phyloP scores from a whole-genome alignment of 2,329 filamentous ascomycete genomes.

The Trichoderma citrinoviride region DNA sequence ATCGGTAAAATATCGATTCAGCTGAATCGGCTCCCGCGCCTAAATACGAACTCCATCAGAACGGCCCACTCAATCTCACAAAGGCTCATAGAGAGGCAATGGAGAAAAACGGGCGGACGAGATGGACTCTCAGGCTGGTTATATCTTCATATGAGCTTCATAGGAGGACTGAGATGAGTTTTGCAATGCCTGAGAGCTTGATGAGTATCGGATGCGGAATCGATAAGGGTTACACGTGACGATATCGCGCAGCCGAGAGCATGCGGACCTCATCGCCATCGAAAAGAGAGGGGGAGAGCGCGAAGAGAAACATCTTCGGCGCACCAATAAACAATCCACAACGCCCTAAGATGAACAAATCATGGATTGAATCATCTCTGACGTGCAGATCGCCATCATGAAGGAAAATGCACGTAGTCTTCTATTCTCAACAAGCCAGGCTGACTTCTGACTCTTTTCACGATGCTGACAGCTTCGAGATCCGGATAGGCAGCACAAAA shows the following conservation, averaged over 20 bases:
- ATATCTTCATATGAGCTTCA: background rate
- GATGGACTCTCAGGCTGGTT: background rate
- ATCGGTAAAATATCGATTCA: conserved; percentile 3
- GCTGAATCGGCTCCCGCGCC: background rate
- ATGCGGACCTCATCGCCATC: background rate
- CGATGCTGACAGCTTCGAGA: background rate
- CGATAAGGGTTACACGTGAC: background rate
- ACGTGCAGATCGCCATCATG: background rate
- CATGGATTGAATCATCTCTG: background rate
- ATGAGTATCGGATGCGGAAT: background rate
- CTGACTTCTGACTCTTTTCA: background rate
- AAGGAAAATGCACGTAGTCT: background rate
- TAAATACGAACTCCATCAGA: background rate
- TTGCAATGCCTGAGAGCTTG: background rate
- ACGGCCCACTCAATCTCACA: background rate
- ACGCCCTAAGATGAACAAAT: background rate
- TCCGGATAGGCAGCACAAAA: too few relatives aligned
- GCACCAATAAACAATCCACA: background rate
- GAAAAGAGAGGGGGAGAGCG: background rate
- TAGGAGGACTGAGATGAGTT: background rate
- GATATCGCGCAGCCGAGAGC: background rate
- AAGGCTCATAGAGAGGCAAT: background rate
- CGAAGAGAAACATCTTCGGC: background rate
- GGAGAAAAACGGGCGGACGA: background rate
- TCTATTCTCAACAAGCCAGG: background rate